Evolutionary conservation across 352 stramenopile genomes (phyloP), one percentile per base, ranked within the genome.

Genomic region (Thalassiosira hispida): DNA sequence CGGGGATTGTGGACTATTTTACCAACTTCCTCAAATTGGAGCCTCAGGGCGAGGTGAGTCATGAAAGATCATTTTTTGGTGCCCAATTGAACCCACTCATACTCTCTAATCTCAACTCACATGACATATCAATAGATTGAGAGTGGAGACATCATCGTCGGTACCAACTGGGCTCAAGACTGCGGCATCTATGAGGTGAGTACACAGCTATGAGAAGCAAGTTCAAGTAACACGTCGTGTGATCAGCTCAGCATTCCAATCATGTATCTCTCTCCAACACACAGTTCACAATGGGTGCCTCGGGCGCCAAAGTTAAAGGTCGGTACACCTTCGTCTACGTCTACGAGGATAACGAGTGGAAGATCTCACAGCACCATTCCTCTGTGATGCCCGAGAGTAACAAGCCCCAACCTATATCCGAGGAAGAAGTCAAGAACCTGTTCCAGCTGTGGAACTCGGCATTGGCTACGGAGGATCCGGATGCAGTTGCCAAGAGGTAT

Each of bases 301-400:
- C 18, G 49, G 83, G 77, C 16, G 40, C 61, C 5, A 84, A 80
- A 52, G 77, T 86, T 31, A 69, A 78, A 31, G 83, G 66, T 42
- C 78, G 84, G 53, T 91, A 91, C 61, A 76, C 77, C 4, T 91
- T 82, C 62, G 73, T 91, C 20, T 91, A 91, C 44, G 68, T 87
- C 22, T 84, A 65, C 40, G 84, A 91, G 72, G 81, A 83, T 78
- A 72, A 68, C 12, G 71, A 91, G 49, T 91, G 84, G 84, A 89
- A 91, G 72, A 91, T 91, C 70, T 66, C 68, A 49, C 85, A 91
- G 25, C 85, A 91, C 33, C 85, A 91, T 49, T 86, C 74, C 31
- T 86, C 74, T 29, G 75, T 81, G 38, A 81, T 81, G 73, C 73
- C 73, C 11, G 55, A 73, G 35, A 66, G 46, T 33, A 59, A 49